Percentiles rank a stretch among this genome's conserved stretches.
Evolutionary conservation across 2,329 filamentous ascomycete genomes (phyloP).

Genomic region (Chalara sp.): DNA sequence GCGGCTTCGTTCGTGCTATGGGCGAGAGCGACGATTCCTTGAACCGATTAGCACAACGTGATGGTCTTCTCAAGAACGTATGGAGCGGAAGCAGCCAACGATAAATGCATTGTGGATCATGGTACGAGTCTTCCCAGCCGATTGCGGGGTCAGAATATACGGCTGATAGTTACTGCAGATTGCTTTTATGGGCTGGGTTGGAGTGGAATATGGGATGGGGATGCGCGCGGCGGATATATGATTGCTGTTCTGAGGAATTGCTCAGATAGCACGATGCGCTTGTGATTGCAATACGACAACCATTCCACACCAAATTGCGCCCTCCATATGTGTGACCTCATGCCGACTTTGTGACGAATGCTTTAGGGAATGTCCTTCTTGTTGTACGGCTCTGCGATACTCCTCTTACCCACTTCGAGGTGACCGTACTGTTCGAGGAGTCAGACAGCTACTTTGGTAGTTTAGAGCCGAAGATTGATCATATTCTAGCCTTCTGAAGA

Average conservation of each 20-base stretch:
- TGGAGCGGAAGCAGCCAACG: slow-evolving; percentile 58
- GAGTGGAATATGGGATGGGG: slow-evolving; percentile 10
- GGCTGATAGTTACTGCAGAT: slow-evolving; percentile 19
- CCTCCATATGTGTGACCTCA: slow-evolving; percentile 10
- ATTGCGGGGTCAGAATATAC: not conserved
- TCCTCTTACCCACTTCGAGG: slow-evolving; percentile 27
- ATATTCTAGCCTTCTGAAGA: slow-evolving; percentile 49
- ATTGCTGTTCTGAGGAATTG: slow-evolving; percentile 17
- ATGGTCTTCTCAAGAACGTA: slow-evolving; percentile 94
- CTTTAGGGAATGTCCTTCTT: not conserved
- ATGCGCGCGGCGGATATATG: not conserved
- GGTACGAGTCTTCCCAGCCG: no score
- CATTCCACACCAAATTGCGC: slow-evolving; percentile 18
- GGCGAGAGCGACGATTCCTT: slow-evolving; percentile 96
- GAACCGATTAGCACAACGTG: slow-evolving; percentile 92
- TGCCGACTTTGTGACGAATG: not conserved
- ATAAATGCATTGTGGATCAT: slow-evolving; percentile 24
- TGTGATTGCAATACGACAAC: slow-evolving; percentile 25
- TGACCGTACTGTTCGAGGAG: slow-evolving; percentile 26
- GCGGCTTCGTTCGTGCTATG: slow-evolving; percentile 95
- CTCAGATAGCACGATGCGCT: slow-evolving; percentile 26
- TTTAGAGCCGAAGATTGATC: slow-evolving; percentile 30
- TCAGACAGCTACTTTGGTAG: slow-evolving; percentile 27
- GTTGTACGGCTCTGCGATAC: slow-evolving; percentile 24
- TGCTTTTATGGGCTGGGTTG: slow-evolving; percentile 21